Base-by-base conservation (phyloP, 768 basidiomycete genomes). In the Russula sp. region DNA sequence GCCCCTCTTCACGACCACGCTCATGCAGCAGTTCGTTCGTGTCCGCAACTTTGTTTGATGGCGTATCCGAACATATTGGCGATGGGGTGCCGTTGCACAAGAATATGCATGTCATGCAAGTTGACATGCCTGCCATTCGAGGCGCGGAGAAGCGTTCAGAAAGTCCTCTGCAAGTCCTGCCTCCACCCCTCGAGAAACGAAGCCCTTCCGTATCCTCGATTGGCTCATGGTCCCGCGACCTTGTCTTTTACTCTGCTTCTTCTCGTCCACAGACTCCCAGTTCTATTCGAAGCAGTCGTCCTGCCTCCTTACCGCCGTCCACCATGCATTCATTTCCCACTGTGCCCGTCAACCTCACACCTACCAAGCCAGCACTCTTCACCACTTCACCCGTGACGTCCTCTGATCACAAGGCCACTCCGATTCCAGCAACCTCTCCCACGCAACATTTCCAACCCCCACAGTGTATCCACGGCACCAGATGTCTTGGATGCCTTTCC, bases 21-120 rank as follows among this genome's bases (percentile, higher is more conserved):
- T 63, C 64, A 4, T 63, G 61, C 22, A 57, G 52, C 46, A 61
- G 61, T 48, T 65, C 65, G 10, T 64, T 65, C 14, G 60, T 61
- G 6, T 39, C 63, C 2, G 55, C 61, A 35, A 34, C 54, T 14
- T 45, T 55, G 3, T 56, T 63, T 42, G 62, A 58, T 34, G 56
- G 41, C 5, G 53, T 53, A 13, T 25, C 56, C 43, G 58, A 58
- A 18, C 13, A 50, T 29, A n/a, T 51, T n/a, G 38, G 35, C n/a
- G 47, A 45, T 29, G 45, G 16, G 14, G 18, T 56, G 18, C 42
- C 45, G 3, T 32, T 64, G 14, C 36, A 20, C 52, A 64, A 64
- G 62, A 51, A 22, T 9, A 65, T 65, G 62, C 61, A 52, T n/a
- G 42, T 59, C 41, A 59, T 65, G 61, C 52, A 57, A 48, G 58